Base-by-base conservation (phyloP, 441 rosid species). In the Bocquillonia castaneifolia region DNA sequence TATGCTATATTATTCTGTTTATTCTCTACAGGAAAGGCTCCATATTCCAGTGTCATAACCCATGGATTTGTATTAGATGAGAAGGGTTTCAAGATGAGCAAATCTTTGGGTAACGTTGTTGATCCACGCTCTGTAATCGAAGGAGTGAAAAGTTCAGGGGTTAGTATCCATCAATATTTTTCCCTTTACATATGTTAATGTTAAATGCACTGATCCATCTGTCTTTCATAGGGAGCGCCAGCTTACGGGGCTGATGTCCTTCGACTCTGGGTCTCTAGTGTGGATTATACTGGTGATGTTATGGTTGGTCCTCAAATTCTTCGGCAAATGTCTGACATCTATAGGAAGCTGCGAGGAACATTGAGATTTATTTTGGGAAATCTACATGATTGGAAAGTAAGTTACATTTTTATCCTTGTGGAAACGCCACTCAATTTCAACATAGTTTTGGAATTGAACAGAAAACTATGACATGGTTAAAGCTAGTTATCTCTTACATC, bases 61-160 rank as follows among this genome's bases (percentile, higher is more conserved):
- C 99, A 94, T 77, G 99, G 99, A 58, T 94, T 94, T 88, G 99
- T 92, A 59, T 81, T 94, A 79, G 99, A 94, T 85, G 99, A 94
- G 85, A 94, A 81, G 74, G 98, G 98, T 76, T 86, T 76, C 66
- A 94, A 94, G 87, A 94, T 91, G 99, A 94, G 99, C 86, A 94
- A 92, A 84, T 94, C 97, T 47, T 73, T 90, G 71, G 99, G 99
- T 64, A 94, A 94, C 39, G 97, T 94, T 78, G 97, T 90, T 47
- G 98, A 94, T 78, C 99, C 99, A 50, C 82, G 70, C 63, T 63
- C 80, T 57, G 82, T 92, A 52, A 92, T 92, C 72, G 97, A 86
- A 83, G 99, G 99, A 74, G 97, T 92, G 61, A 84, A 87, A 81
- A 86, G 82, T 78, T 78, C 82, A 67, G 89, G 85, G 96, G 99